Conservation (phyloP, 2,329 filamentous ascomycete species). For the Penicillium aurantiogriseum region DNA sequence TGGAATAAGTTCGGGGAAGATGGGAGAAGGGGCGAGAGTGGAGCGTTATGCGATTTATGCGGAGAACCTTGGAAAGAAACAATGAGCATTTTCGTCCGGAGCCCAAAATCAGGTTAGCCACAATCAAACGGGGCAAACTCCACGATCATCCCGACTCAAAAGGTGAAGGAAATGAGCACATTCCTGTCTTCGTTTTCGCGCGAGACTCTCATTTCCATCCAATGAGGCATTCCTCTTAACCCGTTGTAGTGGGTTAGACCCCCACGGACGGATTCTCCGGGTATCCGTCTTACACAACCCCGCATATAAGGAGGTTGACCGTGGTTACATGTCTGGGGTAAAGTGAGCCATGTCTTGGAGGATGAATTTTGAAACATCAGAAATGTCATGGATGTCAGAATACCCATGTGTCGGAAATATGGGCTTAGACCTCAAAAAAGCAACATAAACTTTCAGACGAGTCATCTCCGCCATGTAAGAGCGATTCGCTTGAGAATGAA, state of each 20-base stretch:
- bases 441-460: background rate
- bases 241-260: constrained; percentile 13
- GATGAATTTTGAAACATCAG: background rate
- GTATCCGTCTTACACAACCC: constrained; percentile 15
- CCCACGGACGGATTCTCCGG: constrained; percentile 19
- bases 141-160: constrained; percentile 2
- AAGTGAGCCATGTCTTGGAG: background rate
- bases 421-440: background rate
- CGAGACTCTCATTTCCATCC: background rate
- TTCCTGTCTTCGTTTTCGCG: background rate
- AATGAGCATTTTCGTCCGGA: background rate
- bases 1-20: constrained; percentile 19
- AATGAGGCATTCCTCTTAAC: constrained; percentile 1
- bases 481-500: background rate
- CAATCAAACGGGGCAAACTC: constrained; percentile 11
- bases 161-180: background rate
- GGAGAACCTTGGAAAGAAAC: constrained; percentile 13
- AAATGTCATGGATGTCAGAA: background rate
- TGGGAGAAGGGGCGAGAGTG: constrained; percentile 17
- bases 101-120: background rate
- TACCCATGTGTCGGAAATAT: background rate
- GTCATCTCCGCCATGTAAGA: background rate
- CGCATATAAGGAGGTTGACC: constrained; percentile 7
- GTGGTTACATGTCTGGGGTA: constrained; percentile 3
- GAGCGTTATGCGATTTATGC: constrained; percentile 22